Percentiles rank a stretch among this genome's conserved stretches.
Evolutionary conservation across 169 alveolate species (phyloP).

Genomic region (Perkinsus chesapeaki): DNA sequence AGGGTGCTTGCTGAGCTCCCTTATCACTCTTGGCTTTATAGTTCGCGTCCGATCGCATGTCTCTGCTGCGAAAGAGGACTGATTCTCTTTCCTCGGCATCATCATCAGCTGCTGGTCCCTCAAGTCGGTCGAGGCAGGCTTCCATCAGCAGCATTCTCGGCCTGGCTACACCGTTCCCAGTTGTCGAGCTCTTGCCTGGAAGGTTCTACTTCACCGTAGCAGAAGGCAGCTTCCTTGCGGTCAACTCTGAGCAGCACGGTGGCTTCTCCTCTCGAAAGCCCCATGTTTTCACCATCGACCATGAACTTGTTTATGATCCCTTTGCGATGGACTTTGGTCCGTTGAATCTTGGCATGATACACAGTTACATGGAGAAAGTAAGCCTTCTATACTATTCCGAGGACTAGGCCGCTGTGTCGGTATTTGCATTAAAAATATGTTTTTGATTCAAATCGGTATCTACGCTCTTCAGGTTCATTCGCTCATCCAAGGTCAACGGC

Average conservation of each 20-base stretch:
- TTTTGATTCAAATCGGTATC: neutral
- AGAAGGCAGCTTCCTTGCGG: neutral
- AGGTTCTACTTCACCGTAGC: neutral
- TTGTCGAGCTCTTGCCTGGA: neutral
- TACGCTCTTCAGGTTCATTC: conserved; percentile 12
- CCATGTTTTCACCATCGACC: conserved; percentile 38
- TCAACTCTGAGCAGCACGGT: neutral
- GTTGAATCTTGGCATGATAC: conserved; percentile 68
- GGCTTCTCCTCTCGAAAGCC: neutral
- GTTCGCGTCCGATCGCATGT: too few species aligned
- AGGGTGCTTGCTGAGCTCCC: too few species aligned
- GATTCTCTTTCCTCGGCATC: neutral
- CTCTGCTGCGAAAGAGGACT: neutral
- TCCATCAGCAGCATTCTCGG: neutral
- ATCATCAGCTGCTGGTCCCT: neutral
- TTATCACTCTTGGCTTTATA: too few species aligned
- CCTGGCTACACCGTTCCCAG: neutral
- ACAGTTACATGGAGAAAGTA: conserved; percentile 62
- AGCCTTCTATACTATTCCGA: conserved; percentile 40
- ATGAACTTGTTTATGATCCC: conserved; percentile 81
- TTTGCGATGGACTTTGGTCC: conserved; percentile 91
- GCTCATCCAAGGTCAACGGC: conserved; percentile 11
- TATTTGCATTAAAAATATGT: neutral
- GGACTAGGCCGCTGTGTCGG: neutral
- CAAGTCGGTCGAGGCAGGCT: neutral